A percentile compares a stretch with the other conserved stretches of the same genome.
These are phyloP conservation scores for Aspergillus versicolor DNA, from an alignment of 2,329 filamentous ascomycete species.

Conservation along the genomic window DNA sequence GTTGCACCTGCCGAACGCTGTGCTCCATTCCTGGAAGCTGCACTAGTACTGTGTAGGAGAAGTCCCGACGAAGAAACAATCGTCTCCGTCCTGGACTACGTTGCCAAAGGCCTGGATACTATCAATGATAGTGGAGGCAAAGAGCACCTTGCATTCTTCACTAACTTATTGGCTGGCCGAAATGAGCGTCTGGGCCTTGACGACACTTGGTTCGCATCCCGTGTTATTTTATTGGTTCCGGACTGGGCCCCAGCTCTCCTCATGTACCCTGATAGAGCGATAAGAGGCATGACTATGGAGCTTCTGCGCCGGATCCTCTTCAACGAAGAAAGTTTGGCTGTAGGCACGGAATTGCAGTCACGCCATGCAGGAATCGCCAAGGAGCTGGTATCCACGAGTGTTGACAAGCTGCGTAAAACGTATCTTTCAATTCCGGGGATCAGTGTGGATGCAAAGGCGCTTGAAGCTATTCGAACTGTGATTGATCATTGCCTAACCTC, in stretches of 20 bases:
- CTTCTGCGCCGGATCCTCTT: conserved; percentile 46
- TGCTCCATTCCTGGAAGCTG: conserved; percentile 59
- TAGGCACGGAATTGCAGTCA: conserved; percentile 25
- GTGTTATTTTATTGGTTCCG: conserved; percentile 43
- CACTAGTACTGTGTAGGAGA: conserved; percentile 53
- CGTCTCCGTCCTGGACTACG: conserved; percentile 39
- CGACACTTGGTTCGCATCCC: conserved; percentile 33
- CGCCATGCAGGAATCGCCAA: conserved; percentile 31
- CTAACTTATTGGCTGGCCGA: conserved; percentile 48
- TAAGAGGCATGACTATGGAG: conserved; percentile 47
- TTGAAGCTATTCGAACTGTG: conserved; percentile 38
- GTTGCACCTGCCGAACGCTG: conserved; percentile 50
- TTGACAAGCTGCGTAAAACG: conserved; percentile 33
- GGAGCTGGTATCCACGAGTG: conserved; percentile 30
- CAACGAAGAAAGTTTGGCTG: conserved; percentile 31
- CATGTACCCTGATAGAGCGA: conserved; percentile 48
- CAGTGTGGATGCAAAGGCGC: conserved; percentile 34
- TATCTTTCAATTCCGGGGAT: conserved; percentile 28
- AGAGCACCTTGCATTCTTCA: conserved; percentile 54
- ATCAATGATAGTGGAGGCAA: conserved; percentile 49
- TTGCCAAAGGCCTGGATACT: conserved; percentile 48
- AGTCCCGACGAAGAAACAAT: conserved; percentile 39
- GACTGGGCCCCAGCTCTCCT: conserved; percentile 55
- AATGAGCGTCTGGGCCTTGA: conserved; percentile 39
- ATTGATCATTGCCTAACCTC: conserved; percentile 38